Evolutionary conservation across 768 basidiomycete species (phyloP), one percentile per base, ranked within the genome.

Genomic region (Udeniomyces megalosporus): DNA sequence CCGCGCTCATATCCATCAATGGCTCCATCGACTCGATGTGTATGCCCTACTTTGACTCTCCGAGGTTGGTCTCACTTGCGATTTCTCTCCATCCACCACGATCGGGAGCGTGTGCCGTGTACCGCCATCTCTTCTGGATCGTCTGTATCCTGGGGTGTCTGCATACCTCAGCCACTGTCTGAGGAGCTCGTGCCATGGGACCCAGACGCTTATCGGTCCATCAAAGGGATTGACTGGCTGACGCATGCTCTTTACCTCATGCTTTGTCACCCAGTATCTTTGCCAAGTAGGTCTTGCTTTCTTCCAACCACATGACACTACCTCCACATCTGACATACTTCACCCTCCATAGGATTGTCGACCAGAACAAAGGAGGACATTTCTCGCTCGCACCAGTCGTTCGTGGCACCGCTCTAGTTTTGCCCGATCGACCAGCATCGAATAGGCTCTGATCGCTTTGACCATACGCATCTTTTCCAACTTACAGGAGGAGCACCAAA

Each of bases 351-450:
- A 17, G 28, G 60, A 57, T 63, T 62, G 69, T 68, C 20, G 67
- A 71, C 51, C 69, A 84, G 79, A 28, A 63, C 17, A 58, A 58
- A 45, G 91, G 91, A 26, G 91, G 91, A 0, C 91, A 95, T 72
- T 93, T 92, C 73, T 87, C 85, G 10, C 83, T 93, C 70, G 81
- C 79, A n/a, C 88, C 88, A 0, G 80, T 79, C 1, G 76, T 80
- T 29, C 77, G 81, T 0, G 86, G 84, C 69, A 78, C 79, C 10
- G 5, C 22, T 24, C n/a, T 28, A 8, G 22, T n/a, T 42, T 7
- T 8, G 20, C 24, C 31, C 44, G 35, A 56, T 42, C 38, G 11
- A 12, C 10, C 6, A 15, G 20, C 8, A 4, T 38, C n/a, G 11
- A 31, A n/a, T 5, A 7, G 17, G 32, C 42, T 88, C 87, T 20